Conservation (phyloP, 495 filamentous ascomycete species). For the Achaetomiella virescens region DNA sequence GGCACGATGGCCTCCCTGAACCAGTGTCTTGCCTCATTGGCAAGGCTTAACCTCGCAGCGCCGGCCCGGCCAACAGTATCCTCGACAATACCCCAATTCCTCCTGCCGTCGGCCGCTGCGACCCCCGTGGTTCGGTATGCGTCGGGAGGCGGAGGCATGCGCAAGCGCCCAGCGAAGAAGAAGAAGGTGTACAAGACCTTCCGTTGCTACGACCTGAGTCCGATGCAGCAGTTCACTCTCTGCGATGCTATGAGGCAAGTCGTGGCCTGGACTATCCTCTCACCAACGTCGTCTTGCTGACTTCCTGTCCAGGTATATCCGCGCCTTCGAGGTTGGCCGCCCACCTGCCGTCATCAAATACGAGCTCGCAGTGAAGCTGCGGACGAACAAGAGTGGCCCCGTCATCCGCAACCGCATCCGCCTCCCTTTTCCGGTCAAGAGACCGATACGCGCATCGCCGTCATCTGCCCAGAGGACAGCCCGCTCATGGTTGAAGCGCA, state of each 20-base stretch:
- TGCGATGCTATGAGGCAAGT: conserved; percentile 89
- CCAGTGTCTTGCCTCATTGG: conserved; percentile 55
- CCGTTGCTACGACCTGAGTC: conserved; percentile 52
- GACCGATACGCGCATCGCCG: conserved; percentile 76
- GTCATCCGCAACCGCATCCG: conserved; percentile 80
- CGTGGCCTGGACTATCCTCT: background rate
- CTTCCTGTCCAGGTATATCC: conserved; percentile 68
- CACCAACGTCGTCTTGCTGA: conserved; percentile 47
- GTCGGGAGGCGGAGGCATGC: conserved; percentile 28
- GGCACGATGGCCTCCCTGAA: conserved; percentile 38
- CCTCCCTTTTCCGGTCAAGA: conserved; percentile 83
- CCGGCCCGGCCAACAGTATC: conserved; percentile 27
- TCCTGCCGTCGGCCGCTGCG: conserved; percentile 32
- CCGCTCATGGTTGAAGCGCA: conserved; percentile 61
- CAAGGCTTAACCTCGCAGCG: conserved; percentile 47
- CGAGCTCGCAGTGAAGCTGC: conserved; percentile 74
- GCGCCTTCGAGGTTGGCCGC: conserved; percentile 83
- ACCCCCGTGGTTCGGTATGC: conserved; percentile 34
- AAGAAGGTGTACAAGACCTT: conserved; percentile 61
- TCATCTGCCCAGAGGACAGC: conserved; percentile 77
- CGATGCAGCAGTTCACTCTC: conserved; percentile 64
- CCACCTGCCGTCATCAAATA: conserved; percentile 71
- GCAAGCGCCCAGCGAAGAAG: conserved; percentile 44
- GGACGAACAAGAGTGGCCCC: conserved; percentile 72
- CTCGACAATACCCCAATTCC: conserved; percentile 37